Conservation (phyloP, 257 asterid species). For the Linderniella brevidens region DNA sequence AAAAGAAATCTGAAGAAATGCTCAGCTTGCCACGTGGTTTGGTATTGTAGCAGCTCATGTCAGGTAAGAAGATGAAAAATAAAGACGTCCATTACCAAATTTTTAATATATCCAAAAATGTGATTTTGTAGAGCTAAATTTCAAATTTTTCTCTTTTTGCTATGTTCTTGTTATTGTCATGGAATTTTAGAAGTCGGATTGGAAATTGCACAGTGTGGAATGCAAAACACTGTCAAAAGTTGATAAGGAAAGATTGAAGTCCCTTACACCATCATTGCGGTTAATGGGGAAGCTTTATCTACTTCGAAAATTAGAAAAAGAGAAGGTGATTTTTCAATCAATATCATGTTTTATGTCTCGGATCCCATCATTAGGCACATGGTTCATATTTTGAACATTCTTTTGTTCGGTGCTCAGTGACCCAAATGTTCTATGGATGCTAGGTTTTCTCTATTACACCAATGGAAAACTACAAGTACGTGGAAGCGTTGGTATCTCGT, state of each 20-base stretch:
- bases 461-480: conserved; percentile 45
- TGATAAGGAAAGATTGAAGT: conserved; percentile 44
- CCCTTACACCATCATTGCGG: conserved; percentile 53
- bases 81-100: background rate
- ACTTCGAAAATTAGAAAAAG: conserved; percentile 43
- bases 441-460: conserved; percentile 45
- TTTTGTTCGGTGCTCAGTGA: no score
- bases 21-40: conserved; percentile 72
- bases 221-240: conserved; percentile 41
- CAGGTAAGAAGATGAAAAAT: conserved; percentile 34
- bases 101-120: background rate
- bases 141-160: background rate
- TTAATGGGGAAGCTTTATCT: conserved; percentile 68
- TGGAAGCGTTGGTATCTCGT: conserved; percentile 87
- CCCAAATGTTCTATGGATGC: conserved; percentile 15
- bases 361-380: no score
- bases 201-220: conserved; percentile 74
- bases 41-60: conserved; percentile 63
- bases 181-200: conserved; percentile 53
- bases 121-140: background rate
- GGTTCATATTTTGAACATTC: no score
- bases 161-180: background rate
- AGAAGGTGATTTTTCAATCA: conserved; percentile 30
- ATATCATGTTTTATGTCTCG: background rate
- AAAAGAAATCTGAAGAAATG: conserved; percentile 57